Conservation (phyloP, 1,284 basidiomycete genomes). For the Ganoderma resinaceum region DNA sequence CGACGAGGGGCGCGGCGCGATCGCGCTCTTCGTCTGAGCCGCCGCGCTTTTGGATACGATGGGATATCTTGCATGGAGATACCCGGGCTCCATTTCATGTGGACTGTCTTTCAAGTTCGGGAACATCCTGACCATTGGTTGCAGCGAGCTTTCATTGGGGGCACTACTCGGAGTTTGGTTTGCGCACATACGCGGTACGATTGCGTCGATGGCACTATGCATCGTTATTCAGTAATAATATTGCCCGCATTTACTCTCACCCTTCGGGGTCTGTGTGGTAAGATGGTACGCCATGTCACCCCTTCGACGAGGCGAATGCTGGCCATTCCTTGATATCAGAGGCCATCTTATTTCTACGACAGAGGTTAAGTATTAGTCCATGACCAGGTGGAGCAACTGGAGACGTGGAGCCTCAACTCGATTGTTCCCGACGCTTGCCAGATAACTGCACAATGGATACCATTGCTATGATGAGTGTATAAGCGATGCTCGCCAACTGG, state of each 20-base stretch:
- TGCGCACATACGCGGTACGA: neutral
- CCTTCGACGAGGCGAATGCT: neutral
- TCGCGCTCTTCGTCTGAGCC: constrained; percentile 53
- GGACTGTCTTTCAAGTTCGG: neutral
- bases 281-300: neutral
- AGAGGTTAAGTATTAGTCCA: neutral
- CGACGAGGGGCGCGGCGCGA: constrained; percentile 50
- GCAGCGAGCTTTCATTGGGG: neutral
- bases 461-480: neutral
- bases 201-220: neutral
- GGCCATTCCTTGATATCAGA: neutral
- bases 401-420: neutral
- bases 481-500: neutral
- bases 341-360: neutral
- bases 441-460: neutral
- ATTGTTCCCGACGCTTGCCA: neutral
- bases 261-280: constrained; percentile 23
- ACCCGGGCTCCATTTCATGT: neutral
- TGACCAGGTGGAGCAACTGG: neutral
- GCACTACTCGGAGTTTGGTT: neutral
- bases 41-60: neutral
- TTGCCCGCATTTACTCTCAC: constrained; percentile 23
- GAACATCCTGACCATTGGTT: neutral
- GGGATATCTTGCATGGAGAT: neutral
- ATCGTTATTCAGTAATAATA: constrained; percentile 17